Base-by-base conservation (phyloP, 2,329 filamentous ascomycete genomes). In the Colletotrichum sansevieriae region DNA sequence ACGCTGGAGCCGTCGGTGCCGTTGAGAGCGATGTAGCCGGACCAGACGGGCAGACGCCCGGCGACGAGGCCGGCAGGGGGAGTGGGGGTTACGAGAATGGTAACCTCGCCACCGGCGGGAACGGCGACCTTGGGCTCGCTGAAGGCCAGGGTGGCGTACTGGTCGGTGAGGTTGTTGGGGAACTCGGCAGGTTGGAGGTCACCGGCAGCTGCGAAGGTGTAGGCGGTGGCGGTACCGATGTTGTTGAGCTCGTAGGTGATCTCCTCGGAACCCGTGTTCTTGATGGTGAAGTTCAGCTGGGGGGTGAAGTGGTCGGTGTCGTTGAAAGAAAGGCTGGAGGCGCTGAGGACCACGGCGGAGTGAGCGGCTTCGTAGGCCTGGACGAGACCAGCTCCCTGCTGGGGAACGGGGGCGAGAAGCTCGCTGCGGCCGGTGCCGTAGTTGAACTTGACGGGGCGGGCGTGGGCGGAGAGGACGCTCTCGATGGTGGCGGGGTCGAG, bases 261-360 rank as follows among this genome's bases (percentile, higher is more conserved):
- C 0, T 80, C 75, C 25, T 80, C 78, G 15, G 76, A 76, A 52
- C 84, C 86, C 5, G 80, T 80, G 79, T 91, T 91, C 72, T 77
- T 82, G 71, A 91, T 81, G 44, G 80, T 83, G 74, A 91, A 88
- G 71, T 83, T 83, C 49, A 83, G 78, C 2, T 78, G 79, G 11
- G 80, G 76, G 52, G 76, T 75, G 70, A 89, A 84, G 79, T 90
- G 75, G 71, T 87, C 85, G 0, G 88, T 89, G 75, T 91, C 89
- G 74, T 91, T 91, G 78, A 91, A 90, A 3, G 86, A 83, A 13
- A 91, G 77, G 75, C 84, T 87, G n/a, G 85, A 85, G 10, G 82
- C 83, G 72, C 83, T 84, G 20, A 91, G 78, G 12, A 87, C 73
- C 2, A 84, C 84, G 2, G 82, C 86, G 15, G 85, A 80, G 71